These are phyloP conservation scores for Sugiyamaella sp. DNA, from an alignment of 1,139 yeast species.

Conservation along the genomic window DNA sequence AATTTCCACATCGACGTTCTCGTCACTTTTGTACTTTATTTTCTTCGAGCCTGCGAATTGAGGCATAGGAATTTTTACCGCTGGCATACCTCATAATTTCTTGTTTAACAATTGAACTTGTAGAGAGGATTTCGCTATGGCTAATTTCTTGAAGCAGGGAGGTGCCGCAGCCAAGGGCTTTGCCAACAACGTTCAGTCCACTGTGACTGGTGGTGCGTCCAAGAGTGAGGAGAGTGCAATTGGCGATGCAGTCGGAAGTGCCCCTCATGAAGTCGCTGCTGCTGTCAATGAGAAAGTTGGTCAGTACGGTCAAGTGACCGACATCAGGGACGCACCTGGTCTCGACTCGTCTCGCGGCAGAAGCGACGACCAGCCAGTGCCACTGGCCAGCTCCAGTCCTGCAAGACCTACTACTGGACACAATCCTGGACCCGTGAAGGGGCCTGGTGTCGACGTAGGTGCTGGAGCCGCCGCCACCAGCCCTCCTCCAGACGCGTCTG, in stretches of 20 bases:
- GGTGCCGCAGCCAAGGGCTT: constrained; percentile 4
- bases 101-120: neutral
- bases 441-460: neutral
- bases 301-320: constrained; percentile 17
- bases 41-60: too few species aligned
- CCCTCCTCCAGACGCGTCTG: constrained; percentile 6
- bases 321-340: constrained; percentile 17
- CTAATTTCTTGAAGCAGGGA: constrained; percentile 2
- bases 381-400: constrained; percentile 11
- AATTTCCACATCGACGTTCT: too few species aligned
- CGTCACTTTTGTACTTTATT: too few species aligned
- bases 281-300: constrained; percentile 13
- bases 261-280: constrained; percentile 20
- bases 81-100: too few species aligned
- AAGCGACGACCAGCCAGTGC: constrained; percentile 7
- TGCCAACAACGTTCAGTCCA: neutral
- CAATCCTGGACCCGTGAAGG: neutral
- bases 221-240: constrained; percentile 24
- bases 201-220: neutral
- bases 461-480: neutral
- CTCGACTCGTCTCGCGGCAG: constrained; percentile 3
- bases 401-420: neutral
- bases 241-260: constrained; percentile 33
- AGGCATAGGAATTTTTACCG: too few species aligned
- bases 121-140: neutral